Evolutionary conservation across 2,329 filamentous ascomycete genomes (phyloP), one percentile per base, ranked within the genome.

Genomic region (Teratosphaeria gauchensis): DNA sequence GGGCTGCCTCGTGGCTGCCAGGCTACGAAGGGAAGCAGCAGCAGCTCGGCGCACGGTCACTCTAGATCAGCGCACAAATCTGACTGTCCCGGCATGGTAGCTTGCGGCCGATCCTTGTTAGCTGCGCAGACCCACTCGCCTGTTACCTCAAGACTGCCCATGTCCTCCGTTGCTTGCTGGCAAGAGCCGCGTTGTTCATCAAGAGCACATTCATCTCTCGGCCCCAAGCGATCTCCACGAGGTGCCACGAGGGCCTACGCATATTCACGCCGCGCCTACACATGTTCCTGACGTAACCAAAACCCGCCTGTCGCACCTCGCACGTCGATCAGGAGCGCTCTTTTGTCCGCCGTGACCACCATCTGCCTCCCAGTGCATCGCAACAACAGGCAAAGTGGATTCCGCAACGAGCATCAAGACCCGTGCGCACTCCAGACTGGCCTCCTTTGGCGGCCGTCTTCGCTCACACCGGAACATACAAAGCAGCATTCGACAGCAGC

Each of bases 401-500:
- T 68, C 67, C 63, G 58, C 54, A 59, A 61, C 57, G 56, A 63
- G 59, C 63, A 60, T 63, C 56, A 70, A 67, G 64, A 62, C 65
- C 55, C 68, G 68, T 57, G 65, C 68, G 55, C 69, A 71, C 58
- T 68, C 65, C 55, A 68, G 69, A 52, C 64, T 71, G 57, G 66
- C 67, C 57, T 70, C 68, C 9, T 66, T 71, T 51, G 63, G 67
- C 58, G 63, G 67, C 58, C 64, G 67, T 53, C 64, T 66, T 51
- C 64, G 64, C 52, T 62, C 67, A 33, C 64, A 66, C 35, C 63
- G 64, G 56, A 66, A 65, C 58, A 61, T 68, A 33, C 61, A 64
- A 32, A 58, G 55, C 38, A 61, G 55, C 54, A 56, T 48, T 33
- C 56, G 55, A 53, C 61, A 61, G 19, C 38, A 14, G n/a, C n/a